Percentiles rank a stretch among this genome's conserved stretches.
These are phyloP conservation scores for Cordyceps militaris DNA, from an alignment of 2,329 filamentous ascomycete species.

Conservation along the genomic window DNA sequence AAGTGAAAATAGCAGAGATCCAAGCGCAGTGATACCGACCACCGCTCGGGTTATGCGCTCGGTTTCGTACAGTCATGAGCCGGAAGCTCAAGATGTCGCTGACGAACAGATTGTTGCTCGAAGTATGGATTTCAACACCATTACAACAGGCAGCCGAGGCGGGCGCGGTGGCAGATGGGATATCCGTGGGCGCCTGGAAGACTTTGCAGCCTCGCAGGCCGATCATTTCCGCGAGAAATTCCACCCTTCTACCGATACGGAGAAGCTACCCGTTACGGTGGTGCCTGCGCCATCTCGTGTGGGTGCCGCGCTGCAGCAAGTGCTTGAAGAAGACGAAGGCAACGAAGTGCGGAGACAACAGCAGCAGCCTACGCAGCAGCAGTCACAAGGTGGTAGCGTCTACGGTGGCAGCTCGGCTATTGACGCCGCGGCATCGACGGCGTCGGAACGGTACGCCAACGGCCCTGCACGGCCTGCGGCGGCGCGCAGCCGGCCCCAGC, in stretches of 20 bases:
- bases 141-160: background rate
- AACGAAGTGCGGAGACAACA: background rate
- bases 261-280: slow-evolving; percentile 50
- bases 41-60: background rate
- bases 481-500: slow-evolving; percentile 16
- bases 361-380: background rate
- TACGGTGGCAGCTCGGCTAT: slow-evolving; percentile 9
- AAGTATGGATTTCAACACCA: background rate
- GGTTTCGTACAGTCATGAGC: slow-evolving; percentile 8
- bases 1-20: background rate
- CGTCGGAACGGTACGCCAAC: background rate
- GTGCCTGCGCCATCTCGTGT: slow-evolving; percentile 56
- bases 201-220: slow-evolving; percentile 54
- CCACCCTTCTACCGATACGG: slow-evolving; percentile 45
- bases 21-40: background rate
- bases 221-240: slow-evolving; percentile 52
- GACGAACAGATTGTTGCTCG: background rate
- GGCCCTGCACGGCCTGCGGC: slow-evolving; percentile 16
- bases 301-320: slow-evolving; percentile 48
- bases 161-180: slow-evolving; percentile 40
- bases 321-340: slow-evolving; percentile 47
- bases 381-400: background rate
- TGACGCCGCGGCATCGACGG: background rate
- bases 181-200: slow-evolving; percentile 48
- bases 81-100: background rate